Percentiles rank a stretch among this genome's conserved stretches.
Evolutionary conservation across 2,329 filamentous ascomycete species (phyloP).

Genomic region (Trichoderma sp.): DNA sequence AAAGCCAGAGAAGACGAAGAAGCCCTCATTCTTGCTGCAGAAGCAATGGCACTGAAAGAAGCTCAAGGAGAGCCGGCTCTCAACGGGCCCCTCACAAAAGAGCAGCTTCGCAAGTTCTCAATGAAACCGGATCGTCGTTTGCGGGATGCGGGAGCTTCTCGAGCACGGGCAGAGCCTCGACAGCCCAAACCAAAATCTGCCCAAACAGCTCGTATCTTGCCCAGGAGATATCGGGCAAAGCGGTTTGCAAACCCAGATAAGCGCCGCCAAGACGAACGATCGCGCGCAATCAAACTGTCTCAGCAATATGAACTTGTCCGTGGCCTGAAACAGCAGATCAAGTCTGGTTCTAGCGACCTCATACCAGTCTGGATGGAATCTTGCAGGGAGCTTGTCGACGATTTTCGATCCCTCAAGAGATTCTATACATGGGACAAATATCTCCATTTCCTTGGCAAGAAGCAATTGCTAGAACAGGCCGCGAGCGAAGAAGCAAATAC

Average conservation of each 20-base stretch:
- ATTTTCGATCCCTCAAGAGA: constrained; percentile 65
- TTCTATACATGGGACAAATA: constrained; percentile 72
- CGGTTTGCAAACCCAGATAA: constrained; percentile 51
- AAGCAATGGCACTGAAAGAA: constrained; percentile 69
- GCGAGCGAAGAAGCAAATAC: constrained; percentile 41
- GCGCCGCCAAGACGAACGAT: constrained; percentile 50
- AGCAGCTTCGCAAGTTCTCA: constrained; percentile 2
- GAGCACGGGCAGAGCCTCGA: constrained; percentile 17
- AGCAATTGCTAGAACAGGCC: constrained; percentile 33
- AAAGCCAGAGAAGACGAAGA: constrained; percentile 72
- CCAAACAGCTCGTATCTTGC: constrained; percentile 35
- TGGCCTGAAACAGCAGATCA: constrained; percentile 48
- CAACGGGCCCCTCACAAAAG: constrained; percentile 30
- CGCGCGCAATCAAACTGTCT: constrained; percentile 45
- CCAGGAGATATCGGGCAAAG: constrained; percentile 51
- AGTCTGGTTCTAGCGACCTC: constrained; percentile 50
- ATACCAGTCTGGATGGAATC: constrained; percentile 60
- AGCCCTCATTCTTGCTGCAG: constrained; percentile 75
- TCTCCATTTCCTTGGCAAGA: constrained; percentile 57
- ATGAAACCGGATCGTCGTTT: background rate
- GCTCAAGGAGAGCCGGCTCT: constrained; percentile 41
- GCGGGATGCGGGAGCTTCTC: constrained; percentile 10
- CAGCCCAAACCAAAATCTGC: constrained; percentile 9
- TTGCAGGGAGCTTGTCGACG: constrained; percentile 62
- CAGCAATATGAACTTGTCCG: constrained; percentile 51